Evolutionary conservation across 179 eudicot species (phyloP), one percentile per base, ranked within the genome.

Genomic region (Heliamphora pulchella): DNA sequence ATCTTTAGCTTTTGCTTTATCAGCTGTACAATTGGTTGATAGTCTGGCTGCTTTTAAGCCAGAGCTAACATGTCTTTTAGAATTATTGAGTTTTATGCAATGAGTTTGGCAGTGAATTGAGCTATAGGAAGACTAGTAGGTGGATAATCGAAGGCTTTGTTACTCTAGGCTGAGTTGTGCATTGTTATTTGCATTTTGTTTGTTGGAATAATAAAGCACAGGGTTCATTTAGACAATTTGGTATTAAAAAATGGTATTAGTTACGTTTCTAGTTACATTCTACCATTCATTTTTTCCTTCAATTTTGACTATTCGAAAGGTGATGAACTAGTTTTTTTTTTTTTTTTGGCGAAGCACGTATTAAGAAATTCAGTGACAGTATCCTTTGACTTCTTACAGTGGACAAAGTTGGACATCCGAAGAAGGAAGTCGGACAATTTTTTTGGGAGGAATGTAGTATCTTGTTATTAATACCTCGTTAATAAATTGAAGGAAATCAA

Each of bases 61-160:
- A 22, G 78, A 75, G 67, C 54, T 55, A 78, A 67, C 59, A 22
- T 8, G 55, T 71, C 41, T 59, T 57, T 71, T 54, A 53, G 62
- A 78, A 48, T 41, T 31, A 31, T 67, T 31, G 41, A 51, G 74
- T 62, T 53, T 50, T 50, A 31, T 53, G 41, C 74, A 15, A 65
- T 65, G 48, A 1, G 11, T 64, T 31, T 50, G 80, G 54, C 20
- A 53, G 10, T 78, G 43, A 78, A 78, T 61, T 13, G 17, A 67
- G 50, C n/a, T 61, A 59, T 55, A 54, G 55, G 54, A 69, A 57
- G 62, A 71, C 31, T 22, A 51, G 22, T 43, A 3, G 71, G 46
- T 66, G 61, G 20, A 50, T 31, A 14, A 66, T 46, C 1, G 17
- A 68, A 18, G 39, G 47, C 13, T 31, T 65, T 31, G 50, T 78